phyloP scores from a whole-genome alignment of 1,284 basidiomycete species.

The Malassezia nana region DNA sequence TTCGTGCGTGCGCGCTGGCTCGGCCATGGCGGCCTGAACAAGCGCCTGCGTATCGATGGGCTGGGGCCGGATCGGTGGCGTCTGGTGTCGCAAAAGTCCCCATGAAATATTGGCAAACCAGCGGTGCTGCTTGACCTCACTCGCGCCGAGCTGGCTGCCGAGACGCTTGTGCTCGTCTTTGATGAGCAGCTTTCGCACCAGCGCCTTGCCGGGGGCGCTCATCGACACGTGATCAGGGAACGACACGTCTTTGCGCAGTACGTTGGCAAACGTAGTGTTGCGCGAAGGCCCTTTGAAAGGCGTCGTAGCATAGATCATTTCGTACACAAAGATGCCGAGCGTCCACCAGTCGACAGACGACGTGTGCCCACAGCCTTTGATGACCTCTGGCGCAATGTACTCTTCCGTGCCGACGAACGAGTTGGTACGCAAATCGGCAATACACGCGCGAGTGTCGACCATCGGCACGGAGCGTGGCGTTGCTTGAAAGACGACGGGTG shows the following conservation, averaged over 20 bases:
- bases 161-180: conserved; percentile 83
- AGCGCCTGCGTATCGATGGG: background rate
- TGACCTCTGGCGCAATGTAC: conserved; percentile 98
- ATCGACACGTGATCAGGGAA: conserved; percentile 80
- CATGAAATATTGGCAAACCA: conserved; percentile 96
- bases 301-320: conserved; percentile 98
- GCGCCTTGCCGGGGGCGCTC: conserved; percentile 68
- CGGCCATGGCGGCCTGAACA: background rate
- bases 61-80: conserved; percentile 82
- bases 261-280: conserved; percentile 91
- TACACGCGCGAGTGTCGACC: conserved; percentile 93
- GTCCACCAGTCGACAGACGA: conserved; percentile 99
- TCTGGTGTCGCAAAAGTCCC: conserved; percentile 84
- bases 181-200: conserved; percentile 76
- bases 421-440: conserved; percentile 93
- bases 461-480: conserved; percentile 82
- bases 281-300: conserved; percentile 95
- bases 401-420: conserved; percentile 99
- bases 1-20: conserved; percentile 6
- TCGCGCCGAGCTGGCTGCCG: conserved; percentile 84
- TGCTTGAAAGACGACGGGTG: conserved; percentile 77
- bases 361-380: conserved; percentile 92
- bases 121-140: conserved; percentile 96
- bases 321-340: conserved; percentile 92
- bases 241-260: conserved; percentile 71